Percentiles rank a stretch among this genome's conserved stretches.
Conservation (phyloP, 768 basidiomycete genomes). For the Dioszegia aurantiaca region DNA sequence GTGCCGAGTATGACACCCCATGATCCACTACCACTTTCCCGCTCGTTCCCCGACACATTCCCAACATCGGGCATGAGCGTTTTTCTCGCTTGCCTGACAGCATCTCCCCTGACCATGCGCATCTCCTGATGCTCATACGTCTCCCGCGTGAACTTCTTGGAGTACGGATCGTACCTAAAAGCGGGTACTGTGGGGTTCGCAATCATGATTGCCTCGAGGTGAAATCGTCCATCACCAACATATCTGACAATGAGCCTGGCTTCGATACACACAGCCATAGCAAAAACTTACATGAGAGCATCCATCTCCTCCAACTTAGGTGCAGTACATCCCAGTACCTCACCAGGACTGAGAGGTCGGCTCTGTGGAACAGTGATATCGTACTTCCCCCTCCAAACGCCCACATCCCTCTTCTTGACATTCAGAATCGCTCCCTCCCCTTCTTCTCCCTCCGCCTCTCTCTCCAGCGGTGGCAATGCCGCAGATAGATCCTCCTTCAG, state of each 20-base stretch:
- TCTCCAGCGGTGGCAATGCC: conserved; percentile 30
- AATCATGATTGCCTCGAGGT: conserved; percentile 98
- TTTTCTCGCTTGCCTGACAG: conserved; percentile 67
- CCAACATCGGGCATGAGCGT: conserved; percentile 55
- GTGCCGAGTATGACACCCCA: conserved; percentile 97
- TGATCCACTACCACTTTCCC: conserved; percentile 48
- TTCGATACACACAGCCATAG: background rate
- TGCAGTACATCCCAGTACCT: conserved; percentile 95
- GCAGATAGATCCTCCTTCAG: conserved; percentile 71
- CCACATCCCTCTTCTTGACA: conserved; percentile 39
- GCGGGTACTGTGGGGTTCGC: conserved; percentile 94
- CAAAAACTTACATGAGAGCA: conserved; percentile 72
- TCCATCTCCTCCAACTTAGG: conserved; percentile 76
- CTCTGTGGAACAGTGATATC: conserved; percentile 47
- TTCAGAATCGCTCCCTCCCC: conserved; percentile 29
- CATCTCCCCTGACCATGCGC: conserved; percentile 68
- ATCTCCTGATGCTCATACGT: conserved; percentile 86
- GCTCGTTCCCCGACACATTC: background rate
- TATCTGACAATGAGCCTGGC: conserved; percentile 62
- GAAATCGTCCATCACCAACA: conserved; percentile 96
- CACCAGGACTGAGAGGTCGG: conserved; percentile 91
- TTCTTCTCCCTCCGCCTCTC: conserved; percentile 5
- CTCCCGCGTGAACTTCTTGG: conserved; percentile 92
- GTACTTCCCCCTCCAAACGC: conserved; percentile 53
- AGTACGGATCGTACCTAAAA: conserved; percentile 97